phyloP scores from a whole-genome alignment of 2,329 filamentous ascomycete species.

The Paecilomyces dactylethromorphus region DNA sequence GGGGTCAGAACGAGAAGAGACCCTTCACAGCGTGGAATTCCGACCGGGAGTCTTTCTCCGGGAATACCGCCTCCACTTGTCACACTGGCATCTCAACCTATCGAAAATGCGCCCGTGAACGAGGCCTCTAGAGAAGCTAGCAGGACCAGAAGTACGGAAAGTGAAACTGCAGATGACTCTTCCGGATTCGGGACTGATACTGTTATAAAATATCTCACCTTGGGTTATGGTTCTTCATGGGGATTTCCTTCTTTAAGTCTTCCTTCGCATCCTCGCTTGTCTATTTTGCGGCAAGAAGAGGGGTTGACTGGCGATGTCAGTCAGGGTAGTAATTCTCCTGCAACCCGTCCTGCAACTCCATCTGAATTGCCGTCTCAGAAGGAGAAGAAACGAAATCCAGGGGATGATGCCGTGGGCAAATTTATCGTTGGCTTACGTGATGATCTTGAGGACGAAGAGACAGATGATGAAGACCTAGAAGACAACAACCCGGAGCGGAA shows the following conservation, averaged over 20 bases:
- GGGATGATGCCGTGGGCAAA: conserved; percentile 17
- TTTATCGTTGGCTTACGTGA: conserved; percentile 40
- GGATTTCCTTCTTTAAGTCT: conserved; percentile 28
- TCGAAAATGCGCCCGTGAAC: conserved; percentile 7
- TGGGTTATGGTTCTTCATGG: conserved; percentile 46
- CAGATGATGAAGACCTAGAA: conserved; percentile 25
- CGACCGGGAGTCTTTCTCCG: conserved; percentile 23
- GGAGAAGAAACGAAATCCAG: conserved; percentile 2
- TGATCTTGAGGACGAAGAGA: conserved; percentile 31
- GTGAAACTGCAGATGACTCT: conserved; percentile 18
- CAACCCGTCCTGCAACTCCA: neutral
- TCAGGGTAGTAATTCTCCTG: conserved; percentile 1
- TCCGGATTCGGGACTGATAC: conserved; percentile 34
- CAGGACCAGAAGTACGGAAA: conserved; percentile 10
- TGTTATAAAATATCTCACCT: conserved; percentile 44
- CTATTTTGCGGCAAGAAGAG: conserved; percentile 15
- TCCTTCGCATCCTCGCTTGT: conserved; percentile 18
- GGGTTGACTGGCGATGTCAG: conserved; percentile 1
- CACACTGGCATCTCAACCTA: conserved; percentile 13
- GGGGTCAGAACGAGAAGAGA: neutral
- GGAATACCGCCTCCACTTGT: conserved; percentile 41
- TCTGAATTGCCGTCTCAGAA: neutral
- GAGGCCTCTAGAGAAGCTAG: conserved; percentile 9
- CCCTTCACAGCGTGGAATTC: conserved; percentile 4
- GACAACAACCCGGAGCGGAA: conserved; percentile 15